These are phyloP conservation scores for Camelina neglecta DNA, from an alignment of 345 rosid species.

Conservation along the genomic window DNA sequence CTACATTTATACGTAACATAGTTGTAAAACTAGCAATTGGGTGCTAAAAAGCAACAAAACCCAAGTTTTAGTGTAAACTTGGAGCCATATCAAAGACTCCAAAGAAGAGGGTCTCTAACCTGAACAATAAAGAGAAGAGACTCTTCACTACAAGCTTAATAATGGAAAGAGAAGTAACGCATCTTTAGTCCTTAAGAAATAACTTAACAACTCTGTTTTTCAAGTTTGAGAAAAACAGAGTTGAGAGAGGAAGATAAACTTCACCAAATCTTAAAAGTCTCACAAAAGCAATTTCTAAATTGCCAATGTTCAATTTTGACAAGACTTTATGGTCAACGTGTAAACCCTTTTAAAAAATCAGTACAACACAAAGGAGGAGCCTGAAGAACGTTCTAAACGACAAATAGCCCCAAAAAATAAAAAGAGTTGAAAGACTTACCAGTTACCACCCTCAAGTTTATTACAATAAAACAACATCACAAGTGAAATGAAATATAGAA, in stretches of 20 bases:
- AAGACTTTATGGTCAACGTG: slow-evolving; percentile 19
- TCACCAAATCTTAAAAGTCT: background rate
- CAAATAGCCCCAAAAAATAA: background rate
- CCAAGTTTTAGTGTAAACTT: background rate
- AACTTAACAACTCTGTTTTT: background rate
- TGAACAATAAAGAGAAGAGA: background rate
- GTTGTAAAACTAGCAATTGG: background rate
- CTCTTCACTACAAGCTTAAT: background rate
- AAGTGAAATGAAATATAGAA: slow-evolving; percentile 9
- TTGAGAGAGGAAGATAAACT: background rate
- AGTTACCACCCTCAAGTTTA: slow-evolving; percentile 18
- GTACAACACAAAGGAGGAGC: slow-evolving; percentile 30
- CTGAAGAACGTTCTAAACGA: slow-evolving; percentile 1
- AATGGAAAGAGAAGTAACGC: too few relatives aligned
- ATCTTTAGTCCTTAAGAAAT: too few relatives aligned
- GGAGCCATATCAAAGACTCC: background rate
- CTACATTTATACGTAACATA: too few relatives aligned
- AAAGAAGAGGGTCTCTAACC: too few relatives aligned
- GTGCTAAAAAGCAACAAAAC: background rate
- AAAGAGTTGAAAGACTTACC: background rate
- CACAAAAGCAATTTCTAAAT: background rate
- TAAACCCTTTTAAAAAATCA: slow-evolving; percentile 22
- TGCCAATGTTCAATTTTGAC: slow-evolving; percentile 10
- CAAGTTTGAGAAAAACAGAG: background rate
- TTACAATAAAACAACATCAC: slow-evolving; percentile 6